Conservation (phyloP, 331 rosid species). For the Quercus lobata region DNA sequence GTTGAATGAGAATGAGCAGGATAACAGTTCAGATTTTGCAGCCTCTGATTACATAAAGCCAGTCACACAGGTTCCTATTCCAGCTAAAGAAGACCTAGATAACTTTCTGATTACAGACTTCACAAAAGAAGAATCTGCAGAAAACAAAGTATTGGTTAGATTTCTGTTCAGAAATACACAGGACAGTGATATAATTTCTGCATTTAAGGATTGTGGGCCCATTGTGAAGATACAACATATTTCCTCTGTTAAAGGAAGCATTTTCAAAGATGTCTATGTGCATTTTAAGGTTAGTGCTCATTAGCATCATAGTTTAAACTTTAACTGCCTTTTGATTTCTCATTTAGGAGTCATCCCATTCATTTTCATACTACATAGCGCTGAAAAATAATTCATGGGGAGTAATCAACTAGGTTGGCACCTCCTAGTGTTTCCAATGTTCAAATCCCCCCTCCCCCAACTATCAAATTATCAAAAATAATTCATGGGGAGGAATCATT, state of each 20-base stretch:
- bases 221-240: background rate
- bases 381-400: too few relatives aligned
- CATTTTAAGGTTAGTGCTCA: slow-evolving; percentile 20
- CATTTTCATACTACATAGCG: too few relatives aligned
- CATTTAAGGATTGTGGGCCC: background rate
- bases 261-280: slow-evolving; percentile 10
- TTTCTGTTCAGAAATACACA: background rate
- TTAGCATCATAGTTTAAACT: background rate
- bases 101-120: background rate
- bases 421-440: too few relatives aligned
- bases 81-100: background rate
- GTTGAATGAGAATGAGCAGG: background rate
- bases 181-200: background rate
- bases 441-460: too few relatives aligned
- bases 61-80: background rate
- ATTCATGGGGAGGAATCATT: too few relatives aligned
- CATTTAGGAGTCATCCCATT: too few relatives aligned
- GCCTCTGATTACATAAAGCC: background rate
- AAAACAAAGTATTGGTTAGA: slow-evolving; percentile 21
- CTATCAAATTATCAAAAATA: too few relatives aligned
- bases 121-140: background rate
- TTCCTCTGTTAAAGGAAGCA: slow-evolving; percentile 15
- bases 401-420: too few relatives aligned
- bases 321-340: background rate
- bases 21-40: background rate